Evolutionary conservation across 225 moss, liverwort and hornwort genomes (phyloP), one percentile per base, ranked within the genome.

Genomic region (Antitrichia curtipendula): DNA sequence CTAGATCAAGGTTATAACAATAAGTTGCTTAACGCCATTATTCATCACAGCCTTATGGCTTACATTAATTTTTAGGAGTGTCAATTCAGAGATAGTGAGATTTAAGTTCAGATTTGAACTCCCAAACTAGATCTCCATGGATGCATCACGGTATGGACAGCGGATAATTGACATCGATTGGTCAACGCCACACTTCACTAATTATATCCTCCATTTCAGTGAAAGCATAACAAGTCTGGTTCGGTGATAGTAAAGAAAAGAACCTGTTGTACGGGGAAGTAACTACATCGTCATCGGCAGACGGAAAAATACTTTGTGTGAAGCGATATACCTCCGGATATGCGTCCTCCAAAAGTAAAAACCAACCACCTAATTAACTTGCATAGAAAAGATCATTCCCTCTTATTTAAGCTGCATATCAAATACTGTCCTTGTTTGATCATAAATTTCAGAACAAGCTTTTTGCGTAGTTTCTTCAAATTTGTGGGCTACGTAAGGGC

Each of bases 231-330:
- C 23, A 79, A 54, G 22, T n/a, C 28, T 70, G 47, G 72, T 68
- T 6, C 34, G 8, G 32, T 53, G 43, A 65, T 53, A 69, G 64
- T 14, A 10, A 13, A 75, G 80, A 86, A 81, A 40, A 80, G 56
- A 77, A 98, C 98, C 98, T 97, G 89, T 98, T 98, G 86, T 97
- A 98, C 5, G 98, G 98, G 29, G 98, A 98, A 49, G 98, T 98
- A 45, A 98, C 90, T 31, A 98, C 97, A 87, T 98, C 97, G 72
- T 97, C 98, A 77, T 98, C 96, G 50, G 86, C 89, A 66, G 96
- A 96, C 16, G 97, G 97, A 65, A 96, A 98, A 29, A 98, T 88
- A 60, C 96, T 97, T 83, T 95, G 90, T 65, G 97, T 93, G 84
- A 98, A 95, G 71, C 96, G 95, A 88, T 92, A 95, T 49, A 98